These are phyloP conservation scores for Saccharum officinarum DNA, from an alignment of 176 grass and related monocot genomes.

Conservation along the genomic window DNA sequence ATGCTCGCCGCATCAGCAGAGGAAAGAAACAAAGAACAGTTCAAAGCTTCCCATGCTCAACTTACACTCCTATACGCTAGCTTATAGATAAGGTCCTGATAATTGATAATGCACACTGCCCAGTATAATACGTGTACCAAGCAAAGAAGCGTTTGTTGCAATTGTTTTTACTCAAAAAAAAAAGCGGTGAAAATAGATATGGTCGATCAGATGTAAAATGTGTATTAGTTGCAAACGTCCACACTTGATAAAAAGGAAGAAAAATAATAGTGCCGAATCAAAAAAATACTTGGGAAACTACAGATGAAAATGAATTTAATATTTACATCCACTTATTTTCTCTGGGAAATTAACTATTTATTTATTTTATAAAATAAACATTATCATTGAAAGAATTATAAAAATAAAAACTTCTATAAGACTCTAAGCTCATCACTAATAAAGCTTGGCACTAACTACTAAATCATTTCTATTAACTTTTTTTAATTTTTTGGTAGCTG, in stretches of 20 bases:
- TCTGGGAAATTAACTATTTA: not conserved
- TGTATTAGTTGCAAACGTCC: not conserved
- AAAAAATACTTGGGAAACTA: not conserved
- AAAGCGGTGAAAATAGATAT: not conserved
- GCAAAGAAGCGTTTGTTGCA: not conserved
- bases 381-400: not conserved
- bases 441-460: not conserved
- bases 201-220: not conserved
- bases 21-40: not conserved
- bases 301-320: not conserved
- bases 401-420: not conserved
- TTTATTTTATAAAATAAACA: not conserved
- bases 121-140: not conserved
- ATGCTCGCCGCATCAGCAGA: conserved; percentile 8
- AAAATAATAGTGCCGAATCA: not conserved
- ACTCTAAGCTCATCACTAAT: not conserved
- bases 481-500: not conserved
- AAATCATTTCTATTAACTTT: not conserved
- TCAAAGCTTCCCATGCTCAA: not conserved
- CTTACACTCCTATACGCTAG: not conserved
- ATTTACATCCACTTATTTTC: not conserved
- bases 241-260: not conserved
- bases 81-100: not conserved
- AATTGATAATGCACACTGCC: not conserved
- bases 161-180: not conserved